Conservation (phyloP, 2,329 filamentous ascomycete species). For the Gliomastix tumulicola region DNA sequence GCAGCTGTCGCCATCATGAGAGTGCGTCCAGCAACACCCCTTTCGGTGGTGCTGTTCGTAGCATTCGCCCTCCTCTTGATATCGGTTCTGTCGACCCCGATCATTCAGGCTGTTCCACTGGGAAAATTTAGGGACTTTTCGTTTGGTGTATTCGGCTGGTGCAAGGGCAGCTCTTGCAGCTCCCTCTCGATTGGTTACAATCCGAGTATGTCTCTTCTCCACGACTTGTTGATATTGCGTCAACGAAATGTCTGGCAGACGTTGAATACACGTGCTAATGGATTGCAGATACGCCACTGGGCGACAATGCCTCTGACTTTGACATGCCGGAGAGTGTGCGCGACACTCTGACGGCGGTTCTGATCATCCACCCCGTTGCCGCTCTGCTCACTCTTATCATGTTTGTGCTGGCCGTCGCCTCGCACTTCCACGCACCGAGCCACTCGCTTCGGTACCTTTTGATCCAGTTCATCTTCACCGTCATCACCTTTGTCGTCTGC, state of each 20-base stretch:
- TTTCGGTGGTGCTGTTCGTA: slow-evolving; percentile 76
- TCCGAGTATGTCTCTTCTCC: not conserved
- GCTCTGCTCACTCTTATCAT: slow-evolving; percentile 80
- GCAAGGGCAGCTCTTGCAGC: slow-evolving; percentile 51
- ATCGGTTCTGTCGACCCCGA: slow-evolving; percentile 83
- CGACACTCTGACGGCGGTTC: slow-evolving; percentile 70
- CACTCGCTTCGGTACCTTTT: slow-evolving; percentile 89
- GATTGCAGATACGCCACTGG: not conserved
- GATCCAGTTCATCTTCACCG: slow-evolving; percentile 74
- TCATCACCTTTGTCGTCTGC: slow-evolving; percentile 77
- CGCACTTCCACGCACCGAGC: slow-evolving; percentile 80
- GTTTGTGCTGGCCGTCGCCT: slow-evolving; percentile 69
- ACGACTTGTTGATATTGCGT: not conserved
- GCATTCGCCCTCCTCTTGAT: slow-evolving; percentile 83
- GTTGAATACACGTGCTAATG: too few relatives aligned
- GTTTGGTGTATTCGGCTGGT: slow-evolving; percentile 93
- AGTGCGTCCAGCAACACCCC: slow-evolving; percentile 82
- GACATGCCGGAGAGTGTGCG: slow-evolving; percentile 46
- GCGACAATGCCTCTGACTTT: slow-evolving; percentile 33
- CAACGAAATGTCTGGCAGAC: too few relatives aligned
- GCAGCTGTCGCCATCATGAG: slow-evolving; percentile 52
- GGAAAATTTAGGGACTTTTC: slow-evolving; percentile 68
- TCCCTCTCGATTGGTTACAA: too few relatives aligned
- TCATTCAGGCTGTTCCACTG: slow-evolving; percentile 79
- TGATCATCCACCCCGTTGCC: slow-evolving; percentile 89